Conservation (phyloP, 495 filamentous ascomycete species). For the Tuber brumale region DNA sequence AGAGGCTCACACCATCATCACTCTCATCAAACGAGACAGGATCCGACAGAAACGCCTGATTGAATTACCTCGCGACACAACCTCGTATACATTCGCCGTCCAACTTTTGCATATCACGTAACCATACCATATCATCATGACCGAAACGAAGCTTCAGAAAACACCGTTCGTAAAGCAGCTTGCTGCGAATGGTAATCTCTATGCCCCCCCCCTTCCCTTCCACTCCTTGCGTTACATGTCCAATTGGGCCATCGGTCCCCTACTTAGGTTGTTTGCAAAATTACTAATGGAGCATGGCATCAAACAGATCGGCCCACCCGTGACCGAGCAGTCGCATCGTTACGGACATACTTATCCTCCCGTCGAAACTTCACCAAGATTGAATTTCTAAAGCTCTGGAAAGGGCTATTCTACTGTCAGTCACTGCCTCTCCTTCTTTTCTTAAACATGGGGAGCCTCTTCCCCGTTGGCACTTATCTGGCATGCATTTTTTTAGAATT, state of each 20-base stretch:
- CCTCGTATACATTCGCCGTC: not conserved
- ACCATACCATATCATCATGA: slow-evolving; percentile 8
- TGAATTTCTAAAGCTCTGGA: slow-evolving; percentile 89
- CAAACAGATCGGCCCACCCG: slow-evolving; percentile 68
- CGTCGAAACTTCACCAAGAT: slow-evolving; percentile 60
- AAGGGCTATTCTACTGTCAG: slow-evolving; percentile 88
- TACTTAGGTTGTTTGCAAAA: not conserved
- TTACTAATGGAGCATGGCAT: not conserved
- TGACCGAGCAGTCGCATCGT: slow-evolving; percentile 69
- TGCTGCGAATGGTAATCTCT: slow-evolving; percentile 61
- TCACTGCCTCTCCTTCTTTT: not conserved
- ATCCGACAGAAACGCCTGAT: not conserved
- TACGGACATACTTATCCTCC: slow-evolving; percentile 68
- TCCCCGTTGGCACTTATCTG: not conserved
- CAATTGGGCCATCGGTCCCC: slow-evolving; percentile 23
- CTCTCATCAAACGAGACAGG: not conserved
- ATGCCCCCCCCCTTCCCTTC: not conserved
- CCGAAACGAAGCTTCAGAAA: slow-evolving; percentile 29
- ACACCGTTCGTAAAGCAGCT: slow-evolving; percentile 67
- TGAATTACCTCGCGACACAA: not conserved
- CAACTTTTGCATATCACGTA: not conserved
- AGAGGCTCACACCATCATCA: not conserved
- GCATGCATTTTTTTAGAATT: not conserved
- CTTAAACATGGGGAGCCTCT: not conserved
- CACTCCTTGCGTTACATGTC: not conserved